Evolutionary conservation across 192 early-diverging fungal species (phyloP), one percentile per base, ranked within the genome.

Genomic region (Coemansia sp.): DNA sequence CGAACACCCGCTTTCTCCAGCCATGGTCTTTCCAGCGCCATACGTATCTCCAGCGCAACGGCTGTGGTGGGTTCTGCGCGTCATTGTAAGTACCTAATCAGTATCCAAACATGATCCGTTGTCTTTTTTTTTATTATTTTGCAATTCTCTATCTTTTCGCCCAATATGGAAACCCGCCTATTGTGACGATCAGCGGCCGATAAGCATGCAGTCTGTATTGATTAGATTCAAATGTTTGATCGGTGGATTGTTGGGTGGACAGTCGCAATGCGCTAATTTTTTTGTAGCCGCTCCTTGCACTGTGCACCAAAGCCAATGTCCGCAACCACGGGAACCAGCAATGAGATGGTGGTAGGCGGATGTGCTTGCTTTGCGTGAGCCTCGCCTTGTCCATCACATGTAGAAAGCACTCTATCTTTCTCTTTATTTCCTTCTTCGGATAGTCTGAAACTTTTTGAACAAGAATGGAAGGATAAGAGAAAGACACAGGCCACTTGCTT

Each of bases 1-100:
- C 80, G 74, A 63, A 46, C 72, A 3, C 80, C 74, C 8, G 71
- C 55, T 4, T 59, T 22, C 49, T 59, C 60, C 45, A 51, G 68
- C 60, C 61, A 66, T 21, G 43, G 68, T 16, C 52, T 76, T 43
- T 54, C 68, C n/a, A 51, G 56, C 15, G 46, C 68, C 11, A 64
- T 61, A 6, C 68, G 64, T 62, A 11, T 58, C 21, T 55, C 69
- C 47, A 60, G 37, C 5, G 57, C 45, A 13, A 18, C 18, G 26
- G 43, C 62, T 32, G 47, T 57, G 19, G 47, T 41, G 21, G 26
- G 51, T 22, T 48, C 61, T 15, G 10, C 37, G 54, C 72, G 72
- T 51, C 48, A 48, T 45, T 73, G 72, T 73, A 73, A 73, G 72
- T 73, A 67, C n/a, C 42, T n/a, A 19, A 8, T 10, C 26, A 26